Evolutionary conservation across 2,329 filamentous ascomycete genomes (phyloP), one percentile per base, ranked within the genome.

Genomic region (Hymenotorrendiella dingleyae): DNA sequence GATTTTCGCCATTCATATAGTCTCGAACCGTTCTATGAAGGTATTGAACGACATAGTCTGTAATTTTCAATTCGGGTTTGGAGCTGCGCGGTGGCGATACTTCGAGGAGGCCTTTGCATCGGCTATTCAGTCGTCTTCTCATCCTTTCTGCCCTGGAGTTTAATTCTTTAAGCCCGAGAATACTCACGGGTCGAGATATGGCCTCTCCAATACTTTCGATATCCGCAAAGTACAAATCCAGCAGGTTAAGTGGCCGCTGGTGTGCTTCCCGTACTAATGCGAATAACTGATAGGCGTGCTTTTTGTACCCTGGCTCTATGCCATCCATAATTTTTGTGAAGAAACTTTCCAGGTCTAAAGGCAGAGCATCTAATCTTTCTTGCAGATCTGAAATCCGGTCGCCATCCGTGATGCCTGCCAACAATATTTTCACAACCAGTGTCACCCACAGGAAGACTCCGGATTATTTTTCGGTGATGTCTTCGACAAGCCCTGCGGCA

Each of bases 101-200:
- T 28, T 48, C 45, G 7, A 52, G 27, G 3, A 54, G 29, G 4
- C 44, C 47, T 33, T 49, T 45, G 24, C 51, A 54, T 10, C 49
- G 36, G 23, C 36, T 40, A 22, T 47, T 49, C 6, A 49, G 19
- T n/a, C 49, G 36, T 20, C 40, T 19, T 20, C 36, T 21, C 32
- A 47, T 47, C 11, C 22, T 30, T 21, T 52, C 37, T 19, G 8
- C 17, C 4, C 33, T 26, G 16, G 26, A 21, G 3, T 17, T 10
- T 4, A 24, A 21, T n/a, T 49, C 46, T n/a, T 42, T 27, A 12
- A 6, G 20, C 1, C 36, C 26, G 12, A 45, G 17, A 3, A 19
- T 10, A 10, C 35, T 26, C 10, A 40, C 23, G 5, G 10, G 10
- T 7, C 6, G 10, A 16, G 29, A 14, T 8, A 47, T 20, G n/a